A percentile compares a stretch with the other conserved stretches of the same genome.
These are phyloP conservation scores for Cenchrus fungigraminus DNA, from an alignment of 176 grass and related monocot genomes.

Conservation along the genomic window DNA sequence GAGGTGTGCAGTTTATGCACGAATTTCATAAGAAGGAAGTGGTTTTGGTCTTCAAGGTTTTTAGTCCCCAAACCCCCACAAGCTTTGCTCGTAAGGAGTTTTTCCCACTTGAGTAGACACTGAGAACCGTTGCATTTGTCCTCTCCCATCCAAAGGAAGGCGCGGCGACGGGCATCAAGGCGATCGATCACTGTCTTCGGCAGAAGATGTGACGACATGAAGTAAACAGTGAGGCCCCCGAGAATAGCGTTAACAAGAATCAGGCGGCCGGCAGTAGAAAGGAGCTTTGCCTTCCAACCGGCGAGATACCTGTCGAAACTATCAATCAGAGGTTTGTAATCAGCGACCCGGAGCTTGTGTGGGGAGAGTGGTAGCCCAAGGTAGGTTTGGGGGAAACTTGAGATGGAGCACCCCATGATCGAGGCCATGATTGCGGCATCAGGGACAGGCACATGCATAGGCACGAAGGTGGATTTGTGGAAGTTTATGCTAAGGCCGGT, in stretches of 20 bases:
- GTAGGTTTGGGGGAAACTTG: too few species aligned
- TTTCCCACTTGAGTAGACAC: neutral
- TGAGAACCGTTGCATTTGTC: neutral
- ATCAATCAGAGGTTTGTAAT: too few species aligned
- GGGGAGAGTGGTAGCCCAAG: too few species aligned
- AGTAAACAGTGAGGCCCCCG: neutral
- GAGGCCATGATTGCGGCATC: too few species aligned
- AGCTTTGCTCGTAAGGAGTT: rapidly evolving
- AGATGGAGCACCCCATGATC: too few species aligned
- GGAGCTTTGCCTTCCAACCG: too few species aligned
- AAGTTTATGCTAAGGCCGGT: too few species aligned
- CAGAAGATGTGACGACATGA: neutral
- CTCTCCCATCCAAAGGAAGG: neutral
- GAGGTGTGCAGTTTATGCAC: neutral
- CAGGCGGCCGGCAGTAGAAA: too few species aligned
- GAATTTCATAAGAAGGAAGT: neutral
- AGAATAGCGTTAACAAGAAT: neutral
- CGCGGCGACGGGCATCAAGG: rapidly evolving
- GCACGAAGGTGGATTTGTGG: too few species aligned
- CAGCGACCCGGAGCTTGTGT: too few species aligned
- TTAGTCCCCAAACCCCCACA: neutral
- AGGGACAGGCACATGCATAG: too few species aligned
- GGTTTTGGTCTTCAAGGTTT: neutral
- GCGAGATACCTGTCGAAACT: too few species aligned
- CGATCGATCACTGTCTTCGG: rapidly evolving